A percentile compares a stretch with the other conserved stretches of the same genome.
These are phyloP conservation scores for Mollisia scopiformis DNA, from an alignment of 2,329 filamentous ascomycete genomes.

Conservation along the genomic window DNA sequence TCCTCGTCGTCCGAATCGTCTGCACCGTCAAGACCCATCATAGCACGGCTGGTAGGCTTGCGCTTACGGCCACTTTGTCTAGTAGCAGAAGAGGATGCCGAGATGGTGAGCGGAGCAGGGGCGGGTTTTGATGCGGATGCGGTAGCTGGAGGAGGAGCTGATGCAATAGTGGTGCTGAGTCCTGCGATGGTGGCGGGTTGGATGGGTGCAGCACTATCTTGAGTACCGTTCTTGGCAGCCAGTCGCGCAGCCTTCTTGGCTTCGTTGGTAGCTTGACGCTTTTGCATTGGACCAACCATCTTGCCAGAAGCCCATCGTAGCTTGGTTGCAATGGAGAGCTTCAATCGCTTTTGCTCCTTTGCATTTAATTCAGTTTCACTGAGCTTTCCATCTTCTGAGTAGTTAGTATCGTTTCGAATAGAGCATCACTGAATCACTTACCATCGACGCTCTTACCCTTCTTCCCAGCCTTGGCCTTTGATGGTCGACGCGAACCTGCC, in stretches of 20 bases:
- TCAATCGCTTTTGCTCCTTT: constrained; percentile 18
- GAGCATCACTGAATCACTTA: neutral
- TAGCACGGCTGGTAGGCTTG: constrained; percentile 21
- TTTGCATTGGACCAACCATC: constrained; percentile 62
- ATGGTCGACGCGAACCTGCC: neutral
- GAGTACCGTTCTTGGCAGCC: constrained; percentile 10
- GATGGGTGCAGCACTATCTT: neutral
- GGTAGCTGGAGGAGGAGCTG: neutral
- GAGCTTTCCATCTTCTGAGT: neutral
- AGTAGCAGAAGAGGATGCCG: constrained; percentile 15
- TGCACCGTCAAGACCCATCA: constrained; percentile 19
- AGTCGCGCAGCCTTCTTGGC: constrained; percentile 52
- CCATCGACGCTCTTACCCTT: neutral
- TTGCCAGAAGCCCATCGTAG: constrained; percentile 61
- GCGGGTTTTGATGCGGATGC: neutral
- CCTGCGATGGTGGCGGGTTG: neutral
- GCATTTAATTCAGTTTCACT: constrained; percentile 4
- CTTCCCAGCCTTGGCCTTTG: neutral
- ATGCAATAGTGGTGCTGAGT: neutral
- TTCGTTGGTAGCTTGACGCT: constrained; percentile 61
- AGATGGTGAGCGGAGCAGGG: neutral
- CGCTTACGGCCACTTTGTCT: constrained; percentile 27
- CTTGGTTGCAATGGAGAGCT: constrained; percentile 15
- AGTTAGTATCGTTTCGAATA: neutral
- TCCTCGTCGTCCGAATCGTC: constrained; percentile 25